Evolutionary conservation across 1,284 basidiomycete species (phyloP).

Genomic region (Trichosporon coremiiforme): DNA sequence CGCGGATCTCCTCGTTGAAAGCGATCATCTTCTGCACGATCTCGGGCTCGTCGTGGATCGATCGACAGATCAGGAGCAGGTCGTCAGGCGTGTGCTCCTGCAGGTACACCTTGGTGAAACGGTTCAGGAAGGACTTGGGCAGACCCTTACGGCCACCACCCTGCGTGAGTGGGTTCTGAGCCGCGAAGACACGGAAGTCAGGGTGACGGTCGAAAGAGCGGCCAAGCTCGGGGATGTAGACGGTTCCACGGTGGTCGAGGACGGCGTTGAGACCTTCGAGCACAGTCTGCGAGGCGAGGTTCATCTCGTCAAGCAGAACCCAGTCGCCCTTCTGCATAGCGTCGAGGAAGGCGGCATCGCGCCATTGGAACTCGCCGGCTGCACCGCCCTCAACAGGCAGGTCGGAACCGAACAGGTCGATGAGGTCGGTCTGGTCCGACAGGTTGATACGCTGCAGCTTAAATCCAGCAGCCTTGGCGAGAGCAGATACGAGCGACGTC

Average conservation of each 20-base stretch:
- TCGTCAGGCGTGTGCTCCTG: constrained; percentile 82
- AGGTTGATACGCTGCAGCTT: constrained; percentile 93
- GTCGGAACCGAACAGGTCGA: constrained; percentile 96
- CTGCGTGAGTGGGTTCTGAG: constrained; percentile 95
- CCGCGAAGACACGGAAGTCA: constrained; percentile 93
- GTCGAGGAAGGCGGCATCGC: constrained; percentile 91
- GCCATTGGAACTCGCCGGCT: constrained; percentile 95
- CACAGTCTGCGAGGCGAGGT: constrained; percentile 91
- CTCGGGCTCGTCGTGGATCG: constrained; percentile 70
- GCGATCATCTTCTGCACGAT: constrained; percentile 75
- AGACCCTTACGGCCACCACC: constrained; percentile 97
- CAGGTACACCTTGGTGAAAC: constrained; percentile 96
- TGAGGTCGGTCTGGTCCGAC: constrained; percentile 96
- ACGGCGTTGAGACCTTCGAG: constrained; percentile 97
- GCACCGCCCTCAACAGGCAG: constrained; percentile 89
- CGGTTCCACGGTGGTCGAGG: constrained; percentile 91
- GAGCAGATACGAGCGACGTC: constrained; percentile 86
- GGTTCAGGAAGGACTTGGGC: constrained; percentile 95
- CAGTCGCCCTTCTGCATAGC: constrained; percentile 92
- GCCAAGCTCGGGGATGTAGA: constrained; percentile 93
- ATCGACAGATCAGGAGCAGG: constrained; percentile 74
- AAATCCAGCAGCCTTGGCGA: constrained; percentile 79
- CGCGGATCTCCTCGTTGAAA: constrained; percentile 76
- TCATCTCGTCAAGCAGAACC: constrained; percentile 99
- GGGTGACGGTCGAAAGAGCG: constrained; percentile 86